Evolutionary conservation across 139 green algal species (phyloP), one percentile per base, ranked within the genome.

Genomic region (Chlorella vulgaris): DNA sequence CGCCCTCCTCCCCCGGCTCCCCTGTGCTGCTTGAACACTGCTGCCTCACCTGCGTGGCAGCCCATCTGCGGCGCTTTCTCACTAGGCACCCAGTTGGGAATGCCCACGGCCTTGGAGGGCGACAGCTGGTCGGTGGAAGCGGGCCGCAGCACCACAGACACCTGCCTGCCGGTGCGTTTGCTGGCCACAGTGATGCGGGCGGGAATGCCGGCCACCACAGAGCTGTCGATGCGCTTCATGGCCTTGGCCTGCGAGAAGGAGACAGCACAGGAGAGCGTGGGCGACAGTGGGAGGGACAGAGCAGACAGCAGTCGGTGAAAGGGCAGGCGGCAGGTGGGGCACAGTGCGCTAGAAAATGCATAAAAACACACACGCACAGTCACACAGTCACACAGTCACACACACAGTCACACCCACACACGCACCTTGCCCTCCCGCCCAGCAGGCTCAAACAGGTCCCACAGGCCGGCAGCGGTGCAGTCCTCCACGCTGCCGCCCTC

Each of bases 31-130:
- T n/a, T n/a, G n/a, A n/a, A n/a, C n/a, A n/a, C n/a, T n/a, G n/a
- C n/a, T n/a, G n/a, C n/a, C 69, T 53, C 70, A 69, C 73, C 73
- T 26, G 73, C 73, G 73, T 79, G 73, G 73, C 73, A 79, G 24
- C 73, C 73, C 18, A 38, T 21, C 26, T 79, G 1, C 26, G 53
- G 50, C 40, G 26, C 69, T 69, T 13, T n/a, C 81, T 81, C 81
- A 21, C 35, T 74, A 31, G 40, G 61, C 60, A 81, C 60, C 71
- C 71, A 85, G 71, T 76, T 85, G 42, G 81, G 81, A 39, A 85
- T 66, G 81, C 71, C 71, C 7, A 81, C 53, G 47, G 63, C 36
- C 71, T 65, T 65, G 60, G 4, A 31, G 42, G 71, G 81, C 26
- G 40, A 28, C 40, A 85, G 61, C 62, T 81, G 81, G 73, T 85